Conservation (phyloP, 2,329 filamentous ascomycete species). For the Chaetomium sp. region DNA sequence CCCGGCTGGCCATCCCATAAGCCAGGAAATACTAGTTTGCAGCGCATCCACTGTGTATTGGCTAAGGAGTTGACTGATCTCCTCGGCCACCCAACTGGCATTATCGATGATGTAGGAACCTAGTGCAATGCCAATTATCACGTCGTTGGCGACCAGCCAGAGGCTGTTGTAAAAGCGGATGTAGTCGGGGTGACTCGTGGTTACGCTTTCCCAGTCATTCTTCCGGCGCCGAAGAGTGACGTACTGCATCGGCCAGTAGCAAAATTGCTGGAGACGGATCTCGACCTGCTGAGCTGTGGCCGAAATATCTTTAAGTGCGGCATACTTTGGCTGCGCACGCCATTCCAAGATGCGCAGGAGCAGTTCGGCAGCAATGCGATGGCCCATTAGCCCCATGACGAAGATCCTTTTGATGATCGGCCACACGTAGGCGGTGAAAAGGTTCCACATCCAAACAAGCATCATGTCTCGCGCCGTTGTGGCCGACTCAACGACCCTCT, state of each 20-base stretch:
- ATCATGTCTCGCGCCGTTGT: conserved; percentile 76
- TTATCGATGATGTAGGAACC: conserved; percentile 98
- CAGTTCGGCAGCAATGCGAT: conserved; percentile 74
- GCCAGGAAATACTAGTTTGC: conserved; percentile 83
- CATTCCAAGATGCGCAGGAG: conserved; percentile 78
- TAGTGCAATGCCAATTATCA: conserved; percentile 94
- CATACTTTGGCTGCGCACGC: conserved; percentile 67
- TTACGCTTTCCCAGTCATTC: conserved; percentile 91
- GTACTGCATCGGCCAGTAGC: conserved; percentile 98
- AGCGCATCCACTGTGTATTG: conserved; percentile 84
- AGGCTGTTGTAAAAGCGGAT: conserved; percentile 98
- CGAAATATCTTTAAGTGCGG: conserved; percentile 89
- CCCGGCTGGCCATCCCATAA: conserved; percentile 92
- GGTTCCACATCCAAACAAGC: conserved; percentile 59
- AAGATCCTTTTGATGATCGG: conserved; percentile 68
- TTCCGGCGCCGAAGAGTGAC: conserved; percentile 83
- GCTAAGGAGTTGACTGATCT: conserved; percentile 68
- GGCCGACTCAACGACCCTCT: conserved; percentile 89
- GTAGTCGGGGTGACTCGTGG: conserved; percentile 91
- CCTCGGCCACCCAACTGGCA: conserved; percentile 70
- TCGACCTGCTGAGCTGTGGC: conserved; percentile 96
- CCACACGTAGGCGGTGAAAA: conserved; percentile 69
- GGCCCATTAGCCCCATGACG: conserved; percentile 69
- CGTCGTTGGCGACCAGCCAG: conserved; percentile 97
- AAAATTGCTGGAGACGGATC: conserved; percentile 94